phyloP scores from a whole-genome alignment of 1,284 basidiomycete genomes.

The Exsudoporus floridanus region DNA sequence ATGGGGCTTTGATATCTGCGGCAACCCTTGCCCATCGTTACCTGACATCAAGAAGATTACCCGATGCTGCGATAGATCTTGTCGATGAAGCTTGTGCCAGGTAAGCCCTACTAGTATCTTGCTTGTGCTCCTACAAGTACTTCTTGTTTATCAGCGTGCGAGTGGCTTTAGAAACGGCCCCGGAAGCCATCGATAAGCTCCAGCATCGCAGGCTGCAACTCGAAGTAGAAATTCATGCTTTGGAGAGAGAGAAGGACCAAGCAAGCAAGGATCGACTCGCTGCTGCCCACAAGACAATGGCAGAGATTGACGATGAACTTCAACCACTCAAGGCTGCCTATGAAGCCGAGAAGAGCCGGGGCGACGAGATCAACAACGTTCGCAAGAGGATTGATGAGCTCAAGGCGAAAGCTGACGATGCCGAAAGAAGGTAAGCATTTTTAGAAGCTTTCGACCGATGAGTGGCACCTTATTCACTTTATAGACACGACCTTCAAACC shows the following conservation, averaged over 20 bases:
- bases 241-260: constrained; percentile 91
- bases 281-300: constrained; percentile 76
- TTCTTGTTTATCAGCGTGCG: constrained; percentile 60
- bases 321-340: constrained; percentile 85
- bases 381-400: constrained; percentile 90
- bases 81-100: constrained; percentile 93
- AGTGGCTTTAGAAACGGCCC: constrained; percentile 91
- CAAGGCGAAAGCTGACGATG: constrained; percentile 90
- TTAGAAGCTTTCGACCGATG: constrained; percentile 1
- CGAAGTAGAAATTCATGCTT: constrained; percentile 93
- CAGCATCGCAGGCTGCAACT: constrained; percentile 91
- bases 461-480: neutral
- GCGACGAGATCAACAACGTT: constrained; percentile 82
- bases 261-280: constrained; percentile 88
- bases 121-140: neutral
- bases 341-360: constrained; percentile 85
- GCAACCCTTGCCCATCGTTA: constrained; percentile 95
- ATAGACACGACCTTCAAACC: constrained; percentile 75
- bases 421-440: constrained; percentile 73
- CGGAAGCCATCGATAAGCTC: constrained; percentile 94
- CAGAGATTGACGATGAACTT: constrained; percentile 88
- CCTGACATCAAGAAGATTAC: constrained; percentile 80
- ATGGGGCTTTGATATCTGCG: constrained; percentile 87
- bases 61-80: constrained; percentile 90
- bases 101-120: constrained; percentile 38